phyloP scores from a whole-genome alignment of 2,329 filamentous ascomycete species.

The Monascus ruber region DNA sequence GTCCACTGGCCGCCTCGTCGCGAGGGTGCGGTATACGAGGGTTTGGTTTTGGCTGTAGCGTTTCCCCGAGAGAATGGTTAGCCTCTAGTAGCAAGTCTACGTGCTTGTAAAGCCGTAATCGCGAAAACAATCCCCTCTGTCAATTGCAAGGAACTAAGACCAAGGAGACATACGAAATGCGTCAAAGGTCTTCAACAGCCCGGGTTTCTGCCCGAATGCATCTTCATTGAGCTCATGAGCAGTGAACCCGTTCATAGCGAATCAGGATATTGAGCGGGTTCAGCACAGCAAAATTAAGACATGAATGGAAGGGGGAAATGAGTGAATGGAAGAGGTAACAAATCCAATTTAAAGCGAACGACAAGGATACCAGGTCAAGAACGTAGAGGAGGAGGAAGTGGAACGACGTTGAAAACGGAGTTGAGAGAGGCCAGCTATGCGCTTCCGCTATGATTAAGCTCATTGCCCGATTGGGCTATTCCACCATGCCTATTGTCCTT shows the following conservation, averaged over 20 bases:
- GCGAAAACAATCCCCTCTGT: constrained; percentile 3
- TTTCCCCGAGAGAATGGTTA: neutral
- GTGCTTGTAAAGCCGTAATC: neutral
- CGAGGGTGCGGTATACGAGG: constrained; percentile 77
- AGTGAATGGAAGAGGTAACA: neutral
- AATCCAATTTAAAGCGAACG: no score
- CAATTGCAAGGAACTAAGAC: constrained; percentile 1
- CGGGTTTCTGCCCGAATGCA: constrained; percentile 61
- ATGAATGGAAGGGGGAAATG: constrained; percentile 7
- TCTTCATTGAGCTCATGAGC: constrained; percentile 63
- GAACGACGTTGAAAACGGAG: neutral
- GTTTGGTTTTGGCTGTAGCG: constrained; percentile 75
- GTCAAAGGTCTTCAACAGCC: constrained; percentile 72
- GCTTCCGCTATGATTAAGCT: neutral
- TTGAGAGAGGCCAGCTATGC: neutral
- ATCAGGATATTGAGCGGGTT: constrained; percentile 7
- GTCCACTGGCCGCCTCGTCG: constrained; percentile 90
- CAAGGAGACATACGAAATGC: constrained; percentile 68
- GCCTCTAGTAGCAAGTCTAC: neutral
- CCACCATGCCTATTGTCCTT: no score
- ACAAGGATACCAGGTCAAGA: neutral
- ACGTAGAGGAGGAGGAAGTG: neutral
- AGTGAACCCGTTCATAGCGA: constrained; percentile 66
- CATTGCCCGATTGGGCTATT: neutral
- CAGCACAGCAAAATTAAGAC: constrained; percentile 8